Conservation (phyloP, 768 basidiomycete species). For the Auricularia sp. region DNA sequence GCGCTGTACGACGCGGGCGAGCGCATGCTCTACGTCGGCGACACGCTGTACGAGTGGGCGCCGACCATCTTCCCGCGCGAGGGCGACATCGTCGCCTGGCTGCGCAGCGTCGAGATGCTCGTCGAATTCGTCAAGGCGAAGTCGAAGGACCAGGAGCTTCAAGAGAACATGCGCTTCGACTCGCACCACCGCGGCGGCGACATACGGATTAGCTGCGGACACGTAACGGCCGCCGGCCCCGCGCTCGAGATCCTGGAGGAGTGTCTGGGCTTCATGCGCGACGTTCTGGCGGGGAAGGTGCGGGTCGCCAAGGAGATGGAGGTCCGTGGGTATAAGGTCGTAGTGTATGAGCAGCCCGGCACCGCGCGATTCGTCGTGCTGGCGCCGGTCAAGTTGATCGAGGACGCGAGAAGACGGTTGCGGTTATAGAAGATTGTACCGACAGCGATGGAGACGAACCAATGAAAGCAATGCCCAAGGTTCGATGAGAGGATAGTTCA, state of each 20-base stretch:
- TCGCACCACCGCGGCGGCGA: neutral
- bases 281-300: slow-evolving; percentile 36
- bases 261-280: slow-evolving; percentile 36
- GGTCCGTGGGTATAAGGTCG: slow-evolving; percentile 29
- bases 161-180: no score
- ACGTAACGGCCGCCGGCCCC: slow-evolving; percentile 34
- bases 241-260: slow-evolving; percentile 37
- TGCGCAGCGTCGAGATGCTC: slow-evolving; percentile 34
- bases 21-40: slow-evolving; percentile 47
- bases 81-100: slow-evolving; percentile 44
- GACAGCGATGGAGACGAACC: neutral
- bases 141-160: no score
- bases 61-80: slow-evolving; percentile 46
- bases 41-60: slow-evolving; percentile 45
- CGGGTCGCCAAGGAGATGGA: slow-evolving; percentile 22
- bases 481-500: neutral
- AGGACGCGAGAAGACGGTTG: neutral
- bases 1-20: slow-evolving; percentile 42
- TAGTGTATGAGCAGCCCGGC: slow-evolving; percentile 35
- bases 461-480: neutral
- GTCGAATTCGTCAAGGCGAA: slow-evolving; percentile 30
- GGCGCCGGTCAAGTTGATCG: neutral
- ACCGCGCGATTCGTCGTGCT: slow-evolving; percentile 11
- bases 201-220: slow-evolving; percentile 40
- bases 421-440: neutral